These are phyloP conservation scores for Xylaria palmicola DNA, from an alignment of 495 filamentous ascomycete genomes.

Conservation along the genomic window DNA sequence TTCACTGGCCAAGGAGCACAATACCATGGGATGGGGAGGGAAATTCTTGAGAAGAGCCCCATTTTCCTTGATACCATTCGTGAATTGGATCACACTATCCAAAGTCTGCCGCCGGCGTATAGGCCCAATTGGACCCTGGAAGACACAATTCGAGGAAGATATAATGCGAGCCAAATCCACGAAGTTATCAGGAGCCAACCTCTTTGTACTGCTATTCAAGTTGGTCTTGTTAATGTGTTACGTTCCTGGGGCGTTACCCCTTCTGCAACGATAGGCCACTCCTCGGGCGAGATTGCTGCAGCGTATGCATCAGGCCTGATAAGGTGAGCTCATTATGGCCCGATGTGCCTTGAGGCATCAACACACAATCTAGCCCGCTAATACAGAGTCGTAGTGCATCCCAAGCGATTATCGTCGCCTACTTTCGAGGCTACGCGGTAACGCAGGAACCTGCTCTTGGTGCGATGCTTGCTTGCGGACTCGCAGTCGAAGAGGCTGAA, in stretches of 20 bases:
- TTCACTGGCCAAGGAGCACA: constrained; percentile 48
- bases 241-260: constrained; percentile 49
- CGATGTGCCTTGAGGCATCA: too few species aligned
- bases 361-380: too few species aligned
- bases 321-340: too few species aligned
- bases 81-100: constrained; percentile 32
- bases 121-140: constrained; percentile 21
- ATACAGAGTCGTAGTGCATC: not conserved
- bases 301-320: constrained; percentile 43
- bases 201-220: constrained; percentile 51
- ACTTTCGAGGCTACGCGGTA: constrained; percentile 41
- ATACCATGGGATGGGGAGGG: constrained; percentile 53
- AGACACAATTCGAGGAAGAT: not conserved
- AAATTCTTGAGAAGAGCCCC: constrained; percentile 39
- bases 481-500: constrained; percentile 21
- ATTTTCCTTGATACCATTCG: constrained; percentile 31
- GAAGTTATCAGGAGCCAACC: constrained; percentile 40
- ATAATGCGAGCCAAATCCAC: constrained; percentile 15
- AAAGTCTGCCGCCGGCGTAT: not conserved
- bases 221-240: constrained; percentile 53
- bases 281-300: constrained; percentile 62
- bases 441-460: constrained; percentile 17
- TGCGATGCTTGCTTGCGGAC: constrained; percentile 50
- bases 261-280: constrained; percentile 57
- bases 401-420: constrained; percentile 50